phyloP scores from a whole-genome alignment of 352 stramenopile species.

The Globisporangium cederbergense region DNA sequence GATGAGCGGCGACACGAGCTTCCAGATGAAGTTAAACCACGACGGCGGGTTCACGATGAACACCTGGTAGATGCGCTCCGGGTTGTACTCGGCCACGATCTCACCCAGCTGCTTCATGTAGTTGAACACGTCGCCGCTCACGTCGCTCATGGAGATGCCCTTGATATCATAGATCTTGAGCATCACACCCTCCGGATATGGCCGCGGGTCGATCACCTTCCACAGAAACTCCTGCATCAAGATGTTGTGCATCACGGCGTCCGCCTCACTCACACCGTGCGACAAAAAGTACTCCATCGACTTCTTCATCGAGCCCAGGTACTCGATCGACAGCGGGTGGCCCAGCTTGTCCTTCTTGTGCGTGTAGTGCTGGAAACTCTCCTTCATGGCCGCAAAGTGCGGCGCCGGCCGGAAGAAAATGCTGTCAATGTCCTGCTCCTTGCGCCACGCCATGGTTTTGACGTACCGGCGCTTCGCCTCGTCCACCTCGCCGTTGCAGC shows the following conservation, averaged over 20 bases:
- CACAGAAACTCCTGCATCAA: constrained; percentile 70
- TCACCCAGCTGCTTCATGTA: constrained; percentile 69
- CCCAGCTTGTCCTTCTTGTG: constrained; percentile 70
- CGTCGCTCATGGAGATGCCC: constrained; percentile 69
- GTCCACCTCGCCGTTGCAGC: constrained; percentile 64
- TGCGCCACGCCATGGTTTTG: constrained; percentile 61
- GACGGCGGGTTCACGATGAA: constrained; percentile 71
- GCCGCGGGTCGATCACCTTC: constrained; percentile 58
- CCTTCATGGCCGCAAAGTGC: constrained; percentile 64
- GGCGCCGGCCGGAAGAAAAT: constrained; percentile 54
- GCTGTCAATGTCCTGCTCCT: constrained; percentile 65
- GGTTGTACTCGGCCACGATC: constrained; percentile 66
- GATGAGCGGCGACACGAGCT: constrained; percentile 64
- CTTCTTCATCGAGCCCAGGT: constrained; percentile 58
- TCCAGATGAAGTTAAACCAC: constrained; percentile 84
- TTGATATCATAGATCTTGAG: constrained; percentile 76
- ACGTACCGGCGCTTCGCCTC: constrained; percentile 62
- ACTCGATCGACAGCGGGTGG: constrained; percentile 54
- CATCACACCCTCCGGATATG: constrained; percentile 58
- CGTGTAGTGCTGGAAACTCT: constrained; percentile 49
- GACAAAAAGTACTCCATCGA: constrained; percentile 51
- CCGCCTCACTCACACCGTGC: constrained; percentile 50
- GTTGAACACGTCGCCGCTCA: constrained; percentile 61
- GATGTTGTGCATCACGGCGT: constrained; percentile 62
- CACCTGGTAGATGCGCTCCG: constrained; percentile 65